These are phyloP conservation scores for Rubus idaeus DNA, from an alignment of 306 rosid species.

Conservation along the genomic window DNA sequence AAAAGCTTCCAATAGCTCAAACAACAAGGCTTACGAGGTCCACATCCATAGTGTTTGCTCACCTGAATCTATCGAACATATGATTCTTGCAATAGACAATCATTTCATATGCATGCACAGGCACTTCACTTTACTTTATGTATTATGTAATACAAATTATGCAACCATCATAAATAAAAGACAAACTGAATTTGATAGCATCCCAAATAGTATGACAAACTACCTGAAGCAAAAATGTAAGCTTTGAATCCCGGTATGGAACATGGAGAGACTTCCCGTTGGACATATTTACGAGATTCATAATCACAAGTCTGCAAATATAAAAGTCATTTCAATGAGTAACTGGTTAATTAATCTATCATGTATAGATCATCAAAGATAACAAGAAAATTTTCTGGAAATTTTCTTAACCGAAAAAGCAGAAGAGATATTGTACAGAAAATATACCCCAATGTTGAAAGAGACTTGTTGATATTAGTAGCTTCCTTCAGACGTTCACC, in stretches of 20 bases:
- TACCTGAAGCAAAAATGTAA: slow-evolving; percentile 97
- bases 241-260: slow-evolving; percentile 96
- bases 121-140: neutral
- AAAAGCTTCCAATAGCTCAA: neutral
- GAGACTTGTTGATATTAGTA: slow-evolving; percentile 94
- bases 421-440: neutral
- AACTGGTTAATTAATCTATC: neutral
- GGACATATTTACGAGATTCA: slow-evolving; percentile 83
- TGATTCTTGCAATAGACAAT: neutral
- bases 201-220: slow-evolving; percentile 19
- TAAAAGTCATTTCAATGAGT: slow-evolving; percentile 14
- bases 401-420: neutral
- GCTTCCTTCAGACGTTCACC: slow-evolving; percentile 99
- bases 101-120: neutral
- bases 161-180: neutral
- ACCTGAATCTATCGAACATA: neutral
- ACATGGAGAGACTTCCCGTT: slow-evolving; percentile 93
- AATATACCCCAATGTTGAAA: slow-evolving; percentile 90
- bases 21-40: neutral
- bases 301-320: slow-evolving; percentile 87
- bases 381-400: neutral
- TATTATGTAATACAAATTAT: neutral
- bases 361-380: neutral
- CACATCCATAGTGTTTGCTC: neutral
- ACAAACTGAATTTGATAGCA: neutral